Base-by-base conservation (phyloP, 2,329 filamentous ascomycete genomes). In the Sporothrix mexicana region DNA sequence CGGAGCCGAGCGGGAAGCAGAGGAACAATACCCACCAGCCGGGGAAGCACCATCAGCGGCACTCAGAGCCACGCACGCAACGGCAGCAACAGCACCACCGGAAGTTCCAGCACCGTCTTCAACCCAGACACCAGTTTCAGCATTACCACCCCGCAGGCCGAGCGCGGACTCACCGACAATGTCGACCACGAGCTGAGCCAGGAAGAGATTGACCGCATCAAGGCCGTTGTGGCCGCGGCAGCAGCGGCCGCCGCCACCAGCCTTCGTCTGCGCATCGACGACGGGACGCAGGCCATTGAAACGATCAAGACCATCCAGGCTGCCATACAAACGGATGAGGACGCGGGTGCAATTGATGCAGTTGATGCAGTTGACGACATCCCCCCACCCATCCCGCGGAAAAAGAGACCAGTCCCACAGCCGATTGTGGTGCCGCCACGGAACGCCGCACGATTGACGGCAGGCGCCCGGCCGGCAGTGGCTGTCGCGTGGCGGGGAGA, bases 141-240 rank as follows among this genome's bases (percentile, higher is more conserved):
- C 71, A 77, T 51, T 49, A 75, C 72, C 9, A 73, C 71, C 15
- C 72, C 69, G n/a, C 72, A 73, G 49, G 72, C 72, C 51, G 72
- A 73, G 69, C 68, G 51, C 43, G 72, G 69, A 0, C 72, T 73
- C 43, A 64, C 69, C 10, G 72, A 73, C 61, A 73, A 36, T 47
- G 72, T 51, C 70, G 43, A 66, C 61, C 62, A 53, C 51, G 57
- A 59, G n/a, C 55, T 72, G 13, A 73, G 53, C 71, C 72, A 74
- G 43, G 84, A 82, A 2, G 88, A 91, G 74, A 84, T 89, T 20
- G 81, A 81, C 4, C 78, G 80, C 64, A 86, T 90, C n/a, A 76
- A 89, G 6, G 83, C 82, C 75, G 84, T 82, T 1, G 88, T 87
- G 30, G 73, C 74, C 0, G 73, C 74, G 0, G 74, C 74, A 0